Evolutionary conservation across 148 eudicot species (phyloP).

Genomic region (Polygonum aviculare): DNA sequence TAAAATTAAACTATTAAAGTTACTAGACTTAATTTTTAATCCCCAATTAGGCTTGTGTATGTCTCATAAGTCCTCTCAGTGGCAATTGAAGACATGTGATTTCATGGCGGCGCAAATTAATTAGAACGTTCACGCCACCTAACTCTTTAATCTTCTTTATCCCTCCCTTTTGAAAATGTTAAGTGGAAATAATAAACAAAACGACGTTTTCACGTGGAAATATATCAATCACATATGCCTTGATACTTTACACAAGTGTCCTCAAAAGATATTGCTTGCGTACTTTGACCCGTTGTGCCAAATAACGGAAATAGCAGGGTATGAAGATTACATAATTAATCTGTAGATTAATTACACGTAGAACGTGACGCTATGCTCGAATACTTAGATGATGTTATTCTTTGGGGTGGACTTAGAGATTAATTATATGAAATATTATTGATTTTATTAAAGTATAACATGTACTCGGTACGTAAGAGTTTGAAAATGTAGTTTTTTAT

Average conservation of each 20-base stretch:
- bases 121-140: neutral
- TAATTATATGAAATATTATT: too few relatives aligned
- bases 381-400: neutral
- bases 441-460: too few relatives aligned
- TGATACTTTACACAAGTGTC: neutral
- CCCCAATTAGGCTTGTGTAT: neutral
- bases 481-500: neutral
- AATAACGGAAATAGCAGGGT: neutral
- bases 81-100: neutral
- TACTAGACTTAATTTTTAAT: too few relatives aligned
- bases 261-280: neutral
- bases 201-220: neutral
- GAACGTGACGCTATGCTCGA: neutral
- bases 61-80: neutral
- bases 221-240: neutral
- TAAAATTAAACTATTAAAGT: too few relatives aligned
- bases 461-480: neutral
- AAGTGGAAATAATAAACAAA: neutral
- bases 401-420: neutral
- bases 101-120: constrained; percentile 4
- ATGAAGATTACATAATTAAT: neutral
- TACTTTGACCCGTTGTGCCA: neutral
- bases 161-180: neutral
- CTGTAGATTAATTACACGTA: neutral
- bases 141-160: neutral